Percentiles rank a stretch among this genome's conserved stretches.
Evolutionary conservation across 108 stramenopile species (phyloP).

Genomic region (Bacterosira constricta): DNA sequence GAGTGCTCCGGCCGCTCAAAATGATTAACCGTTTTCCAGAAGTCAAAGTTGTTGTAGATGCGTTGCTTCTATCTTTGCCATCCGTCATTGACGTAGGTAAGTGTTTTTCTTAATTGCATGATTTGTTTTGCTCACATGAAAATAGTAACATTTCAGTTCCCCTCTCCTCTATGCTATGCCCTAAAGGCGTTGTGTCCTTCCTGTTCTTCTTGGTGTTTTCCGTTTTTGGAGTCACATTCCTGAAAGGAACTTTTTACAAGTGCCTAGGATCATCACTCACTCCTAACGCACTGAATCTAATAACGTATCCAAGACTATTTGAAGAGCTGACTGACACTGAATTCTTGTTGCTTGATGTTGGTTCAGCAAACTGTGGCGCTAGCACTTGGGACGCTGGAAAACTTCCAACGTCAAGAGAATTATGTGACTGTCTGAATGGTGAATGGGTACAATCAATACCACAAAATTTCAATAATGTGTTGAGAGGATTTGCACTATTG

Average conservation of each 20-base stretch:
- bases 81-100: slow-evolving; percentile 57
- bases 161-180: too few relatives aligned
- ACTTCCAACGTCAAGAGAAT: slow-evolving; percentile 34
- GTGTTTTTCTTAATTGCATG: slow-evolving; percentile 1
- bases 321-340: slow-evolving; percentile 1
- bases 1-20: slow-evolving; percentile 75
- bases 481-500: slow-evolving; percentile 45
- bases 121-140: slow-evolving; percentile 33
- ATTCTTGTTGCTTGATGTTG: slow-evolving; percentile 10
- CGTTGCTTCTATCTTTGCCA: slow-evolving; percentile 65
- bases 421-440: slow-evolving; percentile 45
- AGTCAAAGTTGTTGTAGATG: slow-evolving; percentile 76
- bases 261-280: slow-evolving; percentile 36
- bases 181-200: too few relatives aligned
- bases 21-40: slow-evolving; percentile 70
- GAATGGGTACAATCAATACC: slow-evolving; percentile 31
- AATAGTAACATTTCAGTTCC: too few relatives aligned
- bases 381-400: slow-evolving; percentile 1
- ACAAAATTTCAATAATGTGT: slow-evolving; percentile 67
- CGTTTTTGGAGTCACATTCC: slow-evolving; percentile 69
- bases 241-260: slow-evolving; percentile 63
- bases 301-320: slow-evolving; percentile 13
- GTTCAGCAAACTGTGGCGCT: background rate
- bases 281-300: background rate
- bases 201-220: slow-evolving; percentile 68